Conservation (phyloP, 2,329 filamentous ascomycete species). For the Venturiaceae sp. region DNA sequence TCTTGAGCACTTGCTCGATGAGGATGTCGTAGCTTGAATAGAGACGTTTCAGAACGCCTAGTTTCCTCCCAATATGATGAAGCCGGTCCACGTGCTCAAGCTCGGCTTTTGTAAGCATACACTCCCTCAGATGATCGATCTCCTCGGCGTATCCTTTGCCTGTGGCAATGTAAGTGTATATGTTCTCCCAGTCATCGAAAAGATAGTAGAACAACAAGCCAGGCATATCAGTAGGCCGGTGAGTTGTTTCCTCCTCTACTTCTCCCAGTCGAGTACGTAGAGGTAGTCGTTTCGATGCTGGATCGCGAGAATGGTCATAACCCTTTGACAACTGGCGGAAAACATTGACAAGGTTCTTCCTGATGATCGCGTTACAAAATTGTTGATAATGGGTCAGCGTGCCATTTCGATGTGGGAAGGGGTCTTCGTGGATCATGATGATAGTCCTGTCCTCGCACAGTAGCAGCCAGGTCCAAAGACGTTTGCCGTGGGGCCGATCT, state of each 20-base stretch:
- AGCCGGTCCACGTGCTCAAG: constrained; percentile 40
- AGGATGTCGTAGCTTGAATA: constrained; percentile 52
- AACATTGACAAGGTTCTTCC: constrained; percentile 50
- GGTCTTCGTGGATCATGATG: constrained; percentile 58
- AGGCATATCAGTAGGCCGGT: constrained; percentile 42
- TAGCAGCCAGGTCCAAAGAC: constrained; percentile 63
- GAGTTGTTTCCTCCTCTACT: constrained; percentile 34
- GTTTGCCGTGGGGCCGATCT: constrained; percentile 37
- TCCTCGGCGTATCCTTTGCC: constrained; percentile 37
- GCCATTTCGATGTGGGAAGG: constrained; percentile 29
- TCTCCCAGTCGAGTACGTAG: constrained; percentile 34
- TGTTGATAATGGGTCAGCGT: constrained; percentile 30
- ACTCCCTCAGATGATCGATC: constrained; percentile 41
- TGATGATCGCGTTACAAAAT: constrained; percentile 39
- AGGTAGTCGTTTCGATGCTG: constrained; percentile 32
- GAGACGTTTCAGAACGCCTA: constrained; percentile 50
- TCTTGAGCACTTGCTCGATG: constrained; percentile 46
- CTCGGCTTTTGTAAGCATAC: constrained; percentile 44
- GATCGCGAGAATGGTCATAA: constrained; percentile 29
- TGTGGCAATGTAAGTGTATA: constrained; percentile 45
- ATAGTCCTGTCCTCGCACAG: constrained; percentile 60
- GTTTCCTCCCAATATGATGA: constrained; percentile 50
- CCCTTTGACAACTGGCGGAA: constrained; percentile 51
- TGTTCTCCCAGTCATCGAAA: constrained; percentile 56
- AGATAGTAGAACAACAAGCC: constrained; percentile 57